A percentile compares a stretch with the other conserved stretches of the same genome.
Conservation (phyloP, 2,329 filamentous ascomycete species). For the Alternaria gansuensis region DNA sequence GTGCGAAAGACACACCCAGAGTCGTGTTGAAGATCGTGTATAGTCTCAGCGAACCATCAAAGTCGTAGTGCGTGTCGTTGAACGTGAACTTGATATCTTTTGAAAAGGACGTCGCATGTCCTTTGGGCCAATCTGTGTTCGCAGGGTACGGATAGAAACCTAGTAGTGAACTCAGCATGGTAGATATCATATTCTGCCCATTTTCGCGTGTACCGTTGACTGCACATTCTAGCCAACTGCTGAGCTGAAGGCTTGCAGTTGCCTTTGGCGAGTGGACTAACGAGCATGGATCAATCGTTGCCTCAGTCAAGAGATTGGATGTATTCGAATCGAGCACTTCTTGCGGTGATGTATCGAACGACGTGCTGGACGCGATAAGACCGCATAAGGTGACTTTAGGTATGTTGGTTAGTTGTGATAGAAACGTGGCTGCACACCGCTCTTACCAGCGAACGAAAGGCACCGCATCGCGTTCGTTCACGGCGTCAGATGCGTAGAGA, state of each 20-base stretch:
- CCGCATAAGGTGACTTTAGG: conserved; percentile 3
- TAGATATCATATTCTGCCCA: not conserved
- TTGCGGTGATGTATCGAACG: conserved; percentile 14
- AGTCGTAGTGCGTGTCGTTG: conserved; percentile 47
- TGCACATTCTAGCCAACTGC: conserved; percentile 46
- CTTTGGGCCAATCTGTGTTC: conserved; percentile 41
- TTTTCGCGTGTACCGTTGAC: conserved; percentile 35
- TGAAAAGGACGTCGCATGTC: conserved; percentile 38
- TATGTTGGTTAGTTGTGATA: conserved; percentile 12
- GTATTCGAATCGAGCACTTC: conserved; percentile 11
- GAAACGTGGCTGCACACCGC: too few relatives aligned
- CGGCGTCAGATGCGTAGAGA: not conserved
- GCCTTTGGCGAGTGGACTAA: conserved; percentile 31
- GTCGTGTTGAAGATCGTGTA: conserved; percentile 44
- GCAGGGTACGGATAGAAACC: conserved; percentile 47
- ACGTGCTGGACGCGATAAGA: conserved; percentile 11
- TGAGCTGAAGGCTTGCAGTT: conserved; percentile 43
- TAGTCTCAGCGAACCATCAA: conserved; percentile 36
- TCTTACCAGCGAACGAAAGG: conserved; percentile 14
- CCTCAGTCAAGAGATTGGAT: conserved; percentile 3
- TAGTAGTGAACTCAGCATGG: conserved; percentile 12
- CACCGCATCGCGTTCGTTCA: conserved; percentile 16
- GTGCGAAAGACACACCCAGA: conserved; percentile 37
- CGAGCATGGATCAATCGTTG: conserved; percentile 33
- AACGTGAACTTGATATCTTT: conserved; percentile 43